Evolutionary conservation across 2,329 filamentous ascomycete genomes (phyloP).

Genomic region (Aspergillus novofumigatus): DNA sequence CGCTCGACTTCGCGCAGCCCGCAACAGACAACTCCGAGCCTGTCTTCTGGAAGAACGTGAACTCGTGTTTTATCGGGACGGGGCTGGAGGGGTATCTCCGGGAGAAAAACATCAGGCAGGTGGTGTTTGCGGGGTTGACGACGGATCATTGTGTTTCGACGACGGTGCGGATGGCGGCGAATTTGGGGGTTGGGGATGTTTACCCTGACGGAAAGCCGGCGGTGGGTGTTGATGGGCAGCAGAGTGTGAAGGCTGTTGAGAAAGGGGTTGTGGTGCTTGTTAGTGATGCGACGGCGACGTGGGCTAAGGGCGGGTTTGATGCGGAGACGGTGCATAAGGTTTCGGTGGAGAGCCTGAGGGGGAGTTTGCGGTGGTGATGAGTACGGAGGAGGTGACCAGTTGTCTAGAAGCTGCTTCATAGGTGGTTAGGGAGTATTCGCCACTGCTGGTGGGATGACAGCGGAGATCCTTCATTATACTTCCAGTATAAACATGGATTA

Average conservation of each 20-base stretch:
- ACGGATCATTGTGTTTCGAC: slow-evolving; percentile 51
- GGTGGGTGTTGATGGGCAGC: slow-evolving; percentile 17
- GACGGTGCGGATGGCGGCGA: slow-evolving; percentile 46
- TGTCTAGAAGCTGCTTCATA: too few relatives aligned
- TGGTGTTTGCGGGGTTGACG: slow-evolving; percentile 42
- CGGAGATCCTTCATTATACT: too few relatives aligned
- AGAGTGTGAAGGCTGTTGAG: slow-evolving; percentile 15
- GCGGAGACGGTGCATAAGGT: slow-evolving; percentile 46
- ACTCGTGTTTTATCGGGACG: slow-evolving; percentile 47
- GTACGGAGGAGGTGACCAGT: slow-evolving; percentile 31
- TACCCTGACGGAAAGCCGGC: slow-evolving; percentile 14
- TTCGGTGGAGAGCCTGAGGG: slow-evolving; percentile 42
- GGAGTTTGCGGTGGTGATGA: slow-evolving; percentile 44
- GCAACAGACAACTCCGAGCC: slow-evolving; percentile 32
- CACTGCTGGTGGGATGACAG: too few relatives aligned
- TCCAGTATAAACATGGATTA: too few relatives aligned
- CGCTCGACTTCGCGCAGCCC: slow-evolving; percentile 29
- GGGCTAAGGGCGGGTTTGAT: slow-evolving; percentile 40
- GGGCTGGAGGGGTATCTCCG: slow-evolving; percentile 37
- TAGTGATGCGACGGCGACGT: slow-evolving; percentile 46
- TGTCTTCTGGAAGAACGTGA: slow-evolving; percentile 43
- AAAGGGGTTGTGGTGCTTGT: slow-evolving; percentile 40
- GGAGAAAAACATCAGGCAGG: slow-evolving; percentile 30
- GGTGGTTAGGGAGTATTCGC: too few relatives aligned
- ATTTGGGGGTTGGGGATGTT: slow-evolving; percentile 41